Evolutionary conservation across 192 early-diverging fungal genomes (phyloP).

Genomic region (Coemansia sp.): DNA sequence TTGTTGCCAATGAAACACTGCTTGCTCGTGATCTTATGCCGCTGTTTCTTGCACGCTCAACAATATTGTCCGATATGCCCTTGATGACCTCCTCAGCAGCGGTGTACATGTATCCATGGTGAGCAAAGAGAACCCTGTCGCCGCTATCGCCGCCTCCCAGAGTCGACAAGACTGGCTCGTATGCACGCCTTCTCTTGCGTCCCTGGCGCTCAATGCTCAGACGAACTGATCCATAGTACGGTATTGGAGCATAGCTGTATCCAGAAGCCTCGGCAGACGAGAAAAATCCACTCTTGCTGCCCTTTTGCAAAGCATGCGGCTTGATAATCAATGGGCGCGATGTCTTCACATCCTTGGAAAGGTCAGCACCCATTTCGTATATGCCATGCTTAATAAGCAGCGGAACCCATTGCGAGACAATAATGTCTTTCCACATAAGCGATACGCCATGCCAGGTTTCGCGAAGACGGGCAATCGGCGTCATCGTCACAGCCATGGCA

Average conservation of each 20-base stretch:
- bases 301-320: slow-evolving; percentile 15
- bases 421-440: slow-evolving; percentile 48
- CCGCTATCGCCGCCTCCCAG: slow-evolving; percentile 11
- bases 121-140: slow-evolving; percentile 49
- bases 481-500: slow-evolving; percentile 67
- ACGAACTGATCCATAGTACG: slow-evolving; percentile 66
- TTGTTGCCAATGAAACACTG: slow-evolving; percentile 45
- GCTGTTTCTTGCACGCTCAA: slow-evolving; percentile 47
- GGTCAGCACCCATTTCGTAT: slow-evolving; percentile 50
- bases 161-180: slow-evolving; percentile 17
- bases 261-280: slow-evolving; percentile 15
- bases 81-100: slow-evolving; percentile 31
- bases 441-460: slow-evolving; percentile 71
- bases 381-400: slow-evolving; percentile 58
- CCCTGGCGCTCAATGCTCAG: slow-evolving; percentile 50
- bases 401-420: slow-evolving; percentile 63
- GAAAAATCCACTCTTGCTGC: slow-evolving; percentile 9
- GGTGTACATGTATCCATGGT: slow-evolving; percentile 40
- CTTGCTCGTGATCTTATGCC: slow-evolving; percentile 51
- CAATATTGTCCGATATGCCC: slow-evolving; percentile 27
- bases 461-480: slow-evolving; percentile 64
- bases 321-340: slow-evolving; percentile 30
- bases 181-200: slow-evolving; percentile 21
- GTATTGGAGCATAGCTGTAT: slow-evolving; percentile 46
- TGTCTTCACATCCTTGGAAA: slow-evolving; percentile 2